Evolutionary conservation across 2,329 filamentous ascomycete species (phyloP), one percentile per base, ranked within the genome.

Genomic region (Fusarium sp.): DNA sequence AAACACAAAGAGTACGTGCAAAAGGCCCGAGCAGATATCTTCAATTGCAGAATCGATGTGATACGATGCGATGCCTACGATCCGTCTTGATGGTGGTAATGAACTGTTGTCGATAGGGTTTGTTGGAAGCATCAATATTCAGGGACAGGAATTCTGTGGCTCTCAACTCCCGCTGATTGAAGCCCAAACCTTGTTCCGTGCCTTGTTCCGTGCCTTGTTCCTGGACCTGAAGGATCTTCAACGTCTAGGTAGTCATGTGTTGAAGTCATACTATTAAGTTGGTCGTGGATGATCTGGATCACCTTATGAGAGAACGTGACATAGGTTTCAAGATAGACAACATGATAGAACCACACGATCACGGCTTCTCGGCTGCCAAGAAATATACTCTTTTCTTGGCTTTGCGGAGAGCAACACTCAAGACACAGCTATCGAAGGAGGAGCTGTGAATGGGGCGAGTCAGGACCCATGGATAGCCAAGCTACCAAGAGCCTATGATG

Each of bases 301-400:
- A 16, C 10, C 33, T 44, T 23, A 37, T 13, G 35, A 18, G 41
- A 69, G n/a, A 65, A 41, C 47, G 39, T 52, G 50, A 50, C 33
- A 23, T 3, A 35, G 16, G n/a, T n/a, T 39, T 24, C n/a, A 35
- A 18, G 20, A 37, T 23, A 59, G 33, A 38, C 29, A 41, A 33
- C 28, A 31, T 54, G 47, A 41, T 13, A 38, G 33, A 33, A 47
- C 46, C 37, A 62, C 66, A 49, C 41, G 66, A 69, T 52, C 41
- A 69, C 66, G 66, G 66, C 39, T 58, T 43, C 39, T 70, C 66
- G 66, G 66, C 66, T 57, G 58, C 66, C 66, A 70, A 67, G 62
- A 41, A 46, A 48, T 37, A 55, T 24, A 53, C 42, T 41, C 26
- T 43, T 53, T 43, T 43, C 66, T 57, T 46, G 55, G 54, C 59